Evolutionary conservation across 306 rosid species (phyloP), one percentile per base, ranked within the genome.

Genomic region (Medicago ruthenica): DNA sequence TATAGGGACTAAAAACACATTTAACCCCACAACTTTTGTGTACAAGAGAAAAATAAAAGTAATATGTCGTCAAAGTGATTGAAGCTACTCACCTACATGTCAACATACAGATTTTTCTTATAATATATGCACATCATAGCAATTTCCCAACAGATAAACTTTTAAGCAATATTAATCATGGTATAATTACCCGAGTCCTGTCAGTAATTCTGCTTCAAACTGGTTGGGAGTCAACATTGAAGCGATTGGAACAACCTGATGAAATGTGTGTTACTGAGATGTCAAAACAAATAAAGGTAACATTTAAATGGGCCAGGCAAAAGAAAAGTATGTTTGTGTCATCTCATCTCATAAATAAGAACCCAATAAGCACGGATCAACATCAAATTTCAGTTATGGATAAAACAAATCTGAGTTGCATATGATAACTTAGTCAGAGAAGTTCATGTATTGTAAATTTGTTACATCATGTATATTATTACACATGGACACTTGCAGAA

Each of bases 181-280:
- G 48, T 58, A 75, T 71, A 81, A 83, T 73, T 83, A 92, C 98
- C 88, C 87, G 75, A 75, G 63, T 64, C 92, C 90, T 54, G 98
- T 87, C 81, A 92, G 80, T 66, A 87, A 81, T 86, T 95, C 97
- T 75, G 98, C 97, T 84, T 95, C 97, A 83, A 95, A 95, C 83
- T 95, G 98, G 82, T 95, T 95, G 71, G 97, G 98, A 71, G 98
- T 90, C 86, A 92, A 83, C 98, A 95, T 89, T 80, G 98, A 92
- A 81, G 98, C 92, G 27, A 92, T 92, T 12, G 97, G 97, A 54
- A 95, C 96, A 74, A 95, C 97, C 99, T 92, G 83, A 34, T 73
- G 77, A 58, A 79, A 68, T 48, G 66, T 21, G 79, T 39, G 73
- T 48, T 60, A 62, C 55, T 80, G 40, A 71, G 85, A 83, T 21